These are phyloP conservation scores for Penicillium canariense DNA, from an alignment of 495 filamentous ascomycete species.

Conservation along the genomic window DNA sequence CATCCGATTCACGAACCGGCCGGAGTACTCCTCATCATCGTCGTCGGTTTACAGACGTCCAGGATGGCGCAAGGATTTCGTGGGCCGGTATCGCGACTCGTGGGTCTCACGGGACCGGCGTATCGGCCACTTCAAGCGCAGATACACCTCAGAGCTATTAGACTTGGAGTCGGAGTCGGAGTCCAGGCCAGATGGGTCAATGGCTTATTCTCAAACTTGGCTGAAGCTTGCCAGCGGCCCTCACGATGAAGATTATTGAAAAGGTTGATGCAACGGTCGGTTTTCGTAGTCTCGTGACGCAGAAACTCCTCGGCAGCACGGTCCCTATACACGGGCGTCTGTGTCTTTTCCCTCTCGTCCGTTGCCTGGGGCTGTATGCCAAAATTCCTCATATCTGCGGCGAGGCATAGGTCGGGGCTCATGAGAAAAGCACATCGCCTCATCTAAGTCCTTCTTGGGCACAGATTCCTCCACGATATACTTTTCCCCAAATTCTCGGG, in stretches of 20 bases:
- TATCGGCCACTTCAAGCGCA: conserved; percentile 20
- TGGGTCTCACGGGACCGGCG: conserved; percentile 18
- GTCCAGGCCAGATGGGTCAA: conserved; percentile 23
- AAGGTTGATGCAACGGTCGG: conserved; percentile 32
- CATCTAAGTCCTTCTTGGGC: conserved; percentile 41
- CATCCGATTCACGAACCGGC: too few species aligned
- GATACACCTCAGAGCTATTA: conserved; percentile 20
- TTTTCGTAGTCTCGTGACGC: conserved; percentile 34
- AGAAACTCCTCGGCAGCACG: conserved; percentile 32
- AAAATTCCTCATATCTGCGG: conserved; percentile 43
- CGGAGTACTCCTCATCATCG: conserved; percentile 17
- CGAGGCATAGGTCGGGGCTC: conserved; percentile 38
- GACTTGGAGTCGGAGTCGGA: conserved; percentile 37
- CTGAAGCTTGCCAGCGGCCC: conserved; percentile 43
- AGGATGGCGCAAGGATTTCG: conserved; percentile 18
- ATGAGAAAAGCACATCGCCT: conserved; percentile 36
- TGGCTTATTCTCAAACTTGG: conserved; percentile 42
- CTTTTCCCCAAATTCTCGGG: conserved; percentile 46
- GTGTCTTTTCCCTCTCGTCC: conserved; percentile 40
- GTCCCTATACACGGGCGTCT: conserved; percentile 23
- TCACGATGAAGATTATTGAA: conserved; percentile 52
- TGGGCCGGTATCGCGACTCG: conserved; percentile 16
- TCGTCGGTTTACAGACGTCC: conserved; percentile 24
- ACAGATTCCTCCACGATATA: conserved; percentile 46
- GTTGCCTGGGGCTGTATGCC: conserved; percentile 32